Base-by-base conservation (phyloP, 2,329 filamentous ascomycete genomes). In the Pseudopithomyces maydicus region DNA sequence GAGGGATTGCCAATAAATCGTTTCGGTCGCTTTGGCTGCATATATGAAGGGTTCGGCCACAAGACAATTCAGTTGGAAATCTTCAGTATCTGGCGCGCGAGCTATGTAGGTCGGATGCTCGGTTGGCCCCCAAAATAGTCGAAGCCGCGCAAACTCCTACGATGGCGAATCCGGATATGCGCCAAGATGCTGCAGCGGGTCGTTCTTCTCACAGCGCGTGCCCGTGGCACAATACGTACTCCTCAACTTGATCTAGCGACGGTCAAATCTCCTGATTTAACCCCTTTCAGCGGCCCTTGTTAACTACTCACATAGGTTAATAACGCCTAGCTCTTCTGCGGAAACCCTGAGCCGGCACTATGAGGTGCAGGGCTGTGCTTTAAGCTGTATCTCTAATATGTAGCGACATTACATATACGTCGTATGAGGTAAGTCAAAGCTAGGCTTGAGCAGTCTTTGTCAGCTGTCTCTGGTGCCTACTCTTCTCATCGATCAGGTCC, bases 271-370 rank as follows among this genome's bases (percentile, higher is more conserved):
- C 19, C 23, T 14, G 23, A 6, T 14, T 38, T 38, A n/a, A 48
- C 33, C 14, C 46, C 46, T 29, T 49, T 39, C 35, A 39, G 45
- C n/a, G 22, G 10, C 47, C 47, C 47, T 50, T 26, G 35, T 38
- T 12, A 10, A 15, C 47, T 50, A 41, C 35, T 41, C 47, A 23
- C 35, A 20, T 49, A 41, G 35, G 20, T 33, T 39, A 3, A n/a
- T 39, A 19, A 14, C 22, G 47, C 47, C 47, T 22, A 50, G 22
- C 20, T 20, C 14, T 15, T 29, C 22, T 20, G 39, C 35, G 35
- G 47, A 39, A 50, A n/a, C 35, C 26, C 11, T 6, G 19, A 23
- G 19, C 45, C 32, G 45, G n/a, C 10, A 19, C 10, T 38, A 14
- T 48, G 32, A 17, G n/a, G 19, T 38, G 19, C 19, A 48, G 32